Conservation (phyloP, 2,329 filamentous ascomycete species). For the Ophiosphaerella herpotricha region DNA sequence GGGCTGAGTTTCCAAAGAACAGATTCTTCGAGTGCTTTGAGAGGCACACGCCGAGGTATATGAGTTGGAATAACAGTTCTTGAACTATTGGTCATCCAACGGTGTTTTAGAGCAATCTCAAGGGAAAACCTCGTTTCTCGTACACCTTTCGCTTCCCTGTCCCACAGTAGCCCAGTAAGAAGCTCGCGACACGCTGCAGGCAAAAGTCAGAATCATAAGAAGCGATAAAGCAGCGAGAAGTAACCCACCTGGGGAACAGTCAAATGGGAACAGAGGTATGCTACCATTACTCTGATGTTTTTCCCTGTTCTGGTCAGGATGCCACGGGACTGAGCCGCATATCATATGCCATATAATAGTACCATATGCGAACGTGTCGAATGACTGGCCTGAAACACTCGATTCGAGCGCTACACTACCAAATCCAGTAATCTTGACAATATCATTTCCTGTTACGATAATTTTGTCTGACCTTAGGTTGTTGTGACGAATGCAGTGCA, state of each 20-base stretch:
- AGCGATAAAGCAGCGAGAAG: neutral
- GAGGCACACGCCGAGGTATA: too few species aligned
- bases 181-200: too few species aligned
- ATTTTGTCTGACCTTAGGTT: neutral
- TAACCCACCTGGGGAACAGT: neutral
- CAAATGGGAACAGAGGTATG: neutral
- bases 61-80: too few species aligned
- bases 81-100: too few species aligned
- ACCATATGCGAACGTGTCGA: neutral
- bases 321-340: neutral
- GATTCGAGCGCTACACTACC: neutral
- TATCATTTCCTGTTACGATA: neutral
- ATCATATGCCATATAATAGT: neutral
- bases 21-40: too few species aligned
- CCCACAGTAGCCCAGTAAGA: too few species aligned
- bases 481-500: neutral
- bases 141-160: too few species aligned
- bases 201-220: neutral
- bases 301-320: neutral
- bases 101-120: too few species aligned
- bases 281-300: neutral
- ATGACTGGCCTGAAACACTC: neutral
- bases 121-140: too few species aligned
- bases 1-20: too few species aligned
- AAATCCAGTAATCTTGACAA: neutral